phyloP scores from a whole-genome alignment of 2,329 filamentous ascomycete genomes.

The Acephala macrosclerotiorum region DNA sequence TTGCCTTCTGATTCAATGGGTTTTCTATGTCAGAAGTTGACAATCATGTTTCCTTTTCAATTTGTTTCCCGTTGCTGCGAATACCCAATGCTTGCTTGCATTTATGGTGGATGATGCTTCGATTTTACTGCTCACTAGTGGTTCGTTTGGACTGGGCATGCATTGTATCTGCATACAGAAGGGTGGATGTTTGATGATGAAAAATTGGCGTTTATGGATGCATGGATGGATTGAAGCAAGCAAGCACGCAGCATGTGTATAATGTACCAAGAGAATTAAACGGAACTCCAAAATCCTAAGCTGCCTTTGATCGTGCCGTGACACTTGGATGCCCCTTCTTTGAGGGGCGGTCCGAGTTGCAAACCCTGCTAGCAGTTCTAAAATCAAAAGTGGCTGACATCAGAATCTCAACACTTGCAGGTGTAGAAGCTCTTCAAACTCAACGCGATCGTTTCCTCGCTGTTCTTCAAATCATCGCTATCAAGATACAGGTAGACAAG shows the following conservation, averaged over 20 bases:
- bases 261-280: not conserved
- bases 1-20: not conserved
- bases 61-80: conserved; percentile 1
- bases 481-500: conserved; percentile 3
- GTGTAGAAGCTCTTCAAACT: not conserved
- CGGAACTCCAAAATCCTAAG: not conserved
- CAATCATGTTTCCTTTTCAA: not conserved
- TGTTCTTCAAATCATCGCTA: not conserved
- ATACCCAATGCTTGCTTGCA: not conserved
- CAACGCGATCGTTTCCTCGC: not conserved
- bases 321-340: not conserved
- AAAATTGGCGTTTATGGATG: not conserved
- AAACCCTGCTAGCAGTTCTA: not conserved
- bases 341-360: too few species aligned
- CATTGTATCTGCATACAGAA: not conserved
- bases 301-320: not conserved
- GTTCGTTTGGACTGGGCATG: not conserved
- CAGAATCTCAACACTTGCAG: not conserved
- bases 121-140: not conserved
- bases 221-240: not conserved
- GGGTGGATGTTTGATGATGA: not conserved
- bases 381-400: not conserved
- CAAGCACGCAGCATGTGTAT: not conserved
- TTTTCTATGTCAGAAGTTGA: not conserved
- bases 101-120: not conserved